A percentile compares a stretch with the other conserved stretches of the same genome.
Evolutionary conservation across 148 eudicot genomes (phyloP).

Genomic region (Oxyria digyna): DNA sequence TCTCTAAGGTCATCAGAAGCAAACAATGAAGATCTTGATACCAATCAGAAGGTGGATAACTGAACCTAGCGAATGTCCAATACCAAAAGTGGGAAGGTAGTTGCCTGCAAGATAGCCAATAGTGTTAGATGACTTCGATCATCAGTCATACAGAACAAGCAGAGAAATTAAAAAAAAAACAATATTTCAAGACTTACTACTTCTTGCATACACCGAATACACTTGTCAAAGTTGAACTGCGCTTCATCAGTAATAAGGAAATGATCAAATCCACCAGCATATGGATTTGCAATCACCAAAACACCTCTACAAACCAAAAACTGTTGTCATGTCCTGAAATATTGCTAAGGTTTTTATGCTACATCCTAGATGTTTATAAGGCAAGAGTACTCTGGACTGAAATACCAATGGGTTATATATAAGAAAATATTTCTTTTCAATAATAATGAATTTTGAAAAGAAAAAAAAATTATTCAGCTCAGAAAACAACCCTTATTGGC

Average conservation of each 20-base stretch:
- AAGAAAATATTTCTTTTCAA: too few species aligned
- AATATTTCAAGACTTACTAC: slow-evolving; percentile 29
- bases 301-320: slow-evolving; percentile 47
- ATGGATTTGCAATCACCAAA: slow-evolving; percentile 95
- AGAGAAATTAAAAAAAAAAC: background rate
- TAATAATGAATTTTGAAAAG: too few species aligned
- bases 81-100: slow-evolving; percentile 77
- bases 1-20: background rate
- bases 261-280: slow-evolving; percentile 96
- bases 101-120: slow-evolving; percentile 29
- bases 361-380: background rate
- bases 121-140: background rate
- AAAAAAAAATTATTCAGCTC: too few species aligned
- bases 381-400: slow-evolving; percentile 1
- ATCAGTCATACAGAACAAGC: background rate
- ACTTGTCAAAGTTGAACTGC: slow-evolving; percentile 85
- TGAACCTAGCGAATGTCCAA: slow-evolving; percentile 96
- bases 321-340: slow-evolving; percentile 11
- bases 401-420: too few species aligned
- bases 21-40: slow-evolving; percentile 8
- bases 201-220: slow-evolving; percentile 59
- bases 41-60: slow-evolving; percentile 88
- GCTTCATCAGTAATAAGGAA: slow-evolving; percentile 94
- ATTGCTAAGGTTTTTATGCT: slow-evolving; percentile 3
- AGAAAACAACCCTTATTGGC: background rate